A percentile compares a stretch with the other conserved stretches of the same genome.
These are phyloP conservation scores for Rhodamnia rubescens DNA, from an alignment of 345 rosid species.

Conservation along the genomic window DNA sequence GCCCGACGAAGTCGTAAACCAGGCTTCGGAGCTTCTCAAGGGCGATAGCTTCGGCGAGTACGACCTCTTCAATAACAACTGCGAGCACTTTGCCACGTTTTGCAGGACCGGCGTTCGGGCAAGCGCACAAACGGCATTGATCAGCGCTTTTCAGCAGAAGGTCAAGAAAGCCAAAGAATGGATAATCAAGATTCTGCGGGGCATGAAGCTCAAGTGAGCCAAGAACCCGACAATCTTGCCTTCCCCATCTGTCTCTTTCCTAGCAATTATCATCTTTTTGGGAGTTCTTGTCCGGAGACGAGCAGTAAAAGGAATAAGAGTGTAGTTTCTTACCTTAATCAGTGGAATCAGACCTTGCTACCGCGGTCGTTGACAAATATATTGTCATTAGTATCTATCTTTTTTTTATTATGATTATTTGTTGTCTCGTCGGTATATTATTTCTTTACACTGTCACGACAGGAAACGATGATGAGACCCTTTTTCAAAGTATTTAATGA, in stretches of 20 bases:
- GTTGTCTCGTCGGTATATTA: no score
- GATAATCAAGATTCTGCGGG: background rate
- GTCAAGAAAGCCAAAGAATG: background rate
- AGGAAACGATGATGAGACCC: no score
- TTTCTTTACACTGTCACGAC: no score
- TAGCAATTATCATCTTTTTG: no score
- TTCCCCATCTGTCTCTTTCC: background rate
- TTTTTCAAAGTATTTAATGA: no score
- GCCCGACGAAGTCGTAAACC: background rate
- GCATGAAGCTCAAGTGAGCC: background rate
- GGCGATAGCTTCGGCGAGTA: background rate
- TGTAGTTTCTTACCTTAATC: no score
- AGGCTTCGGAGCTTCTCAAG: background rate
- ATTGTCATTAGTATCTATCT: no score
- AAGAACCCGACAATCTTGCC: background rate
- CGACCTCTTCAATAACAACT: background rate
- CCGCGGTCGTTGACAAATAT: background rate
- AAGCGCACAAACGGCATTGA: background rate
- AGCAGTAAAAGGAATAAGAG: background rate
- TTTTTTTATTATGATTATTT: no score
- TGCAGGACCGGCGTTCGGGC: background rate
- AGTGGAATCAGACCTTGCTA: no score
- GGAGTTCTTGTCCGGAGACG: no score
- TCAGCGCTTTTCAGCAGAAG: fast-evolving
- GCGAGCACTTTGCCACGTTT: background rate